Conservation (phyloP, 176 grass and related monocot genomes). For the Panicum miliaceum region DNA sequence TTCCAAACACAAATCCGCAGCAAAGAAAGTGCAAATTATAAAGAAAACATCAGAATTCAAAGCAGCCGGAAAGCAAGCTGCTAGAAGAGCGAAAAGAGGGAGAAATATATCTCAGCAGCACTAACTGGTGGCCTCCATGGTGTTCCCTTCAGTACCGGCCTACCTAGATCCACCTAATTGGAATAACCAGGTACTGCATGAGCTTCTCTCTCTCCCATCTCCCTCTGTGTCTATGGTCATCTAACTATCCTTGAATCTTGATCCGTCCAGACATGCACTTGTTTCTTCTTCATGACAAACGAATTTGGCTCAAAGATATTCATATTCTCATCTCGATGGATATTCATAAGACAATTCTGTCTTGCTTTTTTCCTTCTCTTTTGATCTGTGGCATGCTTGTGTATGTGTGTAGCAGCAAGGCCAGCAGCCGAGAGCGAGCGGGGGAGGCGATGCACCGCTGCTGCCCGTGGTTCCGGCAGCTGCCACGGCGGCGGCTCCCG, state of each 20-base stretch:
- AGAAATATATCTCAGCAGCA: slow-evolving; percentile 49
- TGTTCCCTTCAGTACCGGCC: slow-evolving; percentile 83
- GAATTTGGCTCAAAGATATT: slow-evolving; percentile 50
- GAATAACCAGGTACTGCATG: slow-evolving; percentile 75
- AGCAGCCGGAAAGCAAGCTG: slow-evolving; percentile 57
- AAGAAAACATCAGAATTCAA: slow-evolving; percentile 61
- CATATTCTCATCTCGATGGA: slow-evolving; percentile 66
- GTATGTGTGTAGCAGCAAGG: slow-evolving; percentile 44
- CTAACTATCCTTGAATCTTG: slow-evolving; percentile 28
- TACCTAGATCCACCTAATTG: slow-evolving; percentile 94
- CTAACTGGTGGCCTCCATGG: slow-evolving; percentile 70
- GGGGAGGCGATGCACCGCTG: slow-evolving; percentile 49
- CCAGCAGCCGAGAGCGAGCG: slow-evolving; percentile 47
- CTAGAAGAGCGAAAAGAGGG: slow-evolving; percentile 45
- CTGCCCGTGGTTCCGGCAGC: slow-evolving; percentile 35
- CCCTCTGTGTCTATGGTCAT: neutral
- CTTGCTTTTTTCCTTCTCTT: slow-evolving; percentile 41
- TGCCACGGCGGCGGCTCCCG: slow-evolving; percentile 2
- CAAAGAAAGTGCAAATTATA: slow-evolving; percentile 60
- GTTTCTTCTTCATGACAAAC: slow-evolving; percentile 46
- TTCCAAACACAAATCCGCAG: slow-evolving; percentile 57
- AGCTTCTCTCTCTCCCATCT: slow-evolving; percentile 45
- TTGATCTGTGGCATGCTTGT: slow-evolving; percentile 31
- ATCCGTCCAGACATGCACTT: slow-evolving; percentile 35
- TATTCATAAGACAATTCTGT: slow-evolving; percentile 69